These are phyloP conservation scores for Tolypocladium cylindrosporum DNA, from an alignment of 2,329 filamentous ascomycete species.

Conservation along the genomic window DNA sequence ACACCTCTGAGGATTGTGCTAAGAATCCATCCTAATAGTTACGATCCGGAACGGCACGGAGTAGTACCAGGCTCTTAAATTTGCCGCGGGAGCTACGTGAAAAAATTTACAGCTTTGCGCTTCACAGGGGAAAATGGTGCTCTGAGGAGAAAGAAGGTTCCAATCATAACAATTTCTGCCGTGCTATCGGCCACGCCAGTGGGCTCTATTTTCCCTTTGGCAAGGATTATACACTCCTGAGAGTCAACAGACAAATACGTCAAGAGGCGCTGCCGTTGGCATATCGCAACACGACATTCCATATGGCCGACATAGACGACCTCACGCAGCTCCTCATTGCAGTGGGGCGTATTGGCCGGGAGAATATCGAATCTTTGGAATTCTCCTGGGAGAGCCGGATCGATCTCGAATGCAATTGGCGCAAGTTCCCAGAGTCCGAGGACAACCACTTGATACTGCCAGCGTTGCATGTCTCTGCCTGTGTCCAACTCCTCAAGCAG, in stretches of 20 bases:
- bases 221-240: background rate
- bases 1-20: too few relatives aligned
- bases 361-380: slow-evolving; percentile 3
- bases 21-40: background rate
- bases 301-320: slow-evolving; percentile 4
- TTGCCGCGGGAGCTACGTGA: slow-evolving; percentile 5
- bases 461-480: slow-evolving; percentile 1
- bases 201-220: slow-evolving; percentile 2
- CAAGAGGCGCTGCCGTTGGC: slow-evolving; percentile 6
- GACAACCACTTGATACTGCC: background rate
- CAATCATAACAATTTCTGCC: background rate
- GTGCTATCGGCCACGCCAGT: slow-evolving; percentile 3
- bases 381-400: slow-evolving; percentile 4
- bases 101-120: slow-evolving; percentile 3
- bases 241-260: background rate
- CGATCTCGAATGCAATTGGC: background rate
- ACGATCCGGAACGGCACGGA: background rate
- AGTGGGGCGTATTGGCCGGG: slow-evolving; percentile 4
- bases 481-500: slow-evolving; percentile 2
- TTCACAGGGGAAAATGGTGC: background rate
- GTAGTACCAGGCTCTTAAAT: background rate
- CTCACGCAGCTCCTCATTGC: slow-evolving; percentile 2
- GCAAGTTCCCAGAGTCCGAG: background rate
- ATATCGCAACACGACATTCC: slow-evolving; percentile 2
- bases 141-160: background rate